A percentile compares a stretch with the other conserved stretches of the same genome.
These are phyloP conservation scores for Talaromyces sp. DNA, from an alignment of 2,329 filamentous ascomycete genomes.

Conservation along the genomic window DNA sequence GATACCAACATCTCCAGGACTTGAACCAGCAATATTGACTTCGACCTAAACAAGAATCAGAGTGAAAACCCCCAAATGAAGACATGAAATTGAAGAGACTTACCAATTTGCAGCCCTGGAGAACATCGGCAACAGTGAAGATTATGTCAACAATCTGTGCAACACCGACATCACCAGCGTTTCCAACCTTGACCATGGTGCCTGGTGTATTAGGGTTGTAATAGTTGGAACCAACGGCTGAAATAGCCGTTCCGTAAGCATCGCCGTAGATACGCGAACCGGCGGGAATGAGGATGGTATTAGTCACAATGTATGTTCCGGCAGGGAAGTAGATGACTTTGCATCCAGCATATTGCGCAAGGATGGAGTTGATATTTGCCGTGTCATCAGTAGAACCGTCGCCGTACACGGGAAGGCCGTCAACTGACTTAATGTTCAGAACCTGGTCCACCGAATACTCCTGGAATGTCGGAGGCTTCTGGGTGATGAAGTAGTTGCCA, in stretches of 20 bases:
- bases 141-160: constrained; percentile 51
- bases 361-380: constrained; percentile 30
- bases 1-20: constrained; percentile 48
- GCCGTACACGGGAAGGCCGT: constrained; percentile 36
- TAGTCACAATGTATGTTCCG: constrained; percentile 39
- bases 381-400: constrained; percentile 42
- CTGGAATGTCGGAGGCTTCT: constrained; percentile 40
- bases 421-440: constrained; percentile 45
- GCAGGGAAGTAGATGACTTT: constrained; percentile 31
- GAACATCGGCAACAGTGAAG: constrained; percentile 47
- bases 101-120: constrained; percentile 39
- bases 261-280: constrained; percentile 52
- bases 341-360: constrained; percentile 27
- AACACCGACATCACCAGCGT: constrained; percentile 45
- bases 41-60: constrained; percentile 31
- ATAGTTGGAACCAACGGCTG: constrained; percentile 46
- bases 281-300: constrained; percentile 44
- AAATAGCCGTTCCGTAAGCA: constrained; percentile 47
- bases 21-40: constrained; percentile 46
- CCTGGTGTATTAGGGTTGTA: constrained; percentile 40
- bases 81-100: neutral
- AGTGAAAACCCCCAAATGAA: neutral
- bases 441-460: constrained; percentile 39
- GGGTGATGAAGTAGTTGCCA: constrained; percentile 39
- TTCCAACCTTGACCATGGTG: constrained; percentile 50